A percentile compares a stretch with the other conserved stretches of the same genome.
Conservation (phyloP, 2,329 filamentous ascomycete species). For the Amesomyces nigricolor region DNA sequence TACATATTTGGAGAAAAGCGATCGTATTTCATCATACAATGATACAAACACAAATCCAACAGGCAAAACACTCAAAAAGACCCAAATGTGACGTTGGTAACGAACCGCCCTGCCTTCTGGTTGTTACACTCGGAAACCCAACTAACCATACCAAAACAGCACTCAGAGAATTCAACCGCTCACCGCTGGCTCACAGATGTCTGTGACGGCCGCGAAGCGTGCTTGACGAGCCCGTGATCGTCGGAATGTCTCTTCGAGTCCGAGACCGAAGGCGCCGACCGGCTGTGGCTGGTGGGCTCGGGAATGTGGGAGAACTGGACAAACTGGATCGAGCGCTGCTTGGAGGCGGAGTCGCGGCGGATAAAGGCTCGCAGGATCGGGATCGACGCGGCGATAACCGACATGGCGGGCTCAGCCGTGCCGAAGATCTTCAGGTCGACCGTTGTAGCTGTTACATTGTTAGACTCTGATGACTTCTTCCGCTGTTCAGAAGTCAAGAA, state of each 20-base stretch:
- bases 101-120: not conserved
- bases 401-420: not conserved
- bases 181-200: too few species aligned
- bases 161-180: not conserved
- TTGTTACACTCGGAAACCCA: not conserved
- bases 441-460: not conserved
- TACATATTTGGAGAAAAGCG: too few species aligned
- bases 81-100: not conserved
- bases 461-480: not conserved
- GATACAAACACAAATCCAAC: too few species aligned
- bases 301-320: not conserved
- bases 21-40: too few species aligned
- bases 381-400: not conserved
- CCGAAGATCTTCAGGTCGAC: not conserved
- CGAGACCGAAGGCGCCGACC: not conserved
- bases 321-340: not conserved
- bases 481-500: not conserved
- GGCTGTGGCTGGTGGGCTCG: not conserved
- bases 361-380: not conserved
- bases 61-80: not conserved
- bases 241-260: too few species aligned
- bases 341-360: not conserved
- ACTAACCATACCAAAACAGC: not conserved
- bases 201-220: too few species aligned
- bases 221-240: too few species aligned